Base-by-base conservation (phyloP, 2,329 filamentous ascomycete species). In the Diplodia seriata region DNA sequence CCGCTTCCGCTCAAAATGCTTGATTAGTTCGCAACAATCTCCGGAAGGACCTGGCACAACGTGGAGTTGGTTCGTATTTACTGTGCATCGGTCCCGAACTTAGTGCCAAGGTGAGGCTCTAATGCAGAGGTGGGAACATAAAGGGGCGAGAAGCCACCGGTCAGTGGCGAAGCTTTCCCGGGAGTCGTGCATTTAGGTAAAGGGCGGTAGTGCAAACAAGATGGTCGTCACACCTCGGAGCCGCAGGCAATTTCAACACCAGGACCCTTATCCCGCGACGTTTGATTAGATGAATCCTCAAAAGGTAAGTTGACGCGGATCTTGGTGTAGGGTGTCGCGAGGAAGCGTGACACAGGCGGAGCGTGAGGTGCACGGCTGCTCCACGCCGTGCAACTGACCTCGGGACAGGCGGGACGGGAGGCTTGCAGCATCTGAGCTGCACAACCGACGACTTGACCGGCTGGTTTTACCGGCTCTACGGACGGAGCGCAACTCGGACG, bases 31-130 rank as follows among this genome's bases (percentile, higher is more conserved):
- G 20, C 4, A 12, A 3, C 11, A 63, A 63, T 63, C 31, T 63
- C 59, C 43, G 15, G 31, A 51, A 63, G 59, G 59, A 63, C 59
- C 59, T 63, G 29, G 31, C 18, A 63, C 59, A 23, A 43, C 59
- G 36, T 38, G 11, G 9, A 26, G 43, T 51, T 2, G n/a, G 23
- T n/a, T 51, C 59, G 57, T 63, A 51, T 51, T 51, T 4, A n/a
- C 31, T 63, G 23, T 62, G 18, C 57, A 11, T 50, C 57, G 6
- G 9, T 40, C 23, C 20, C 57, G 49, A 23, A 50, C 18, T 12
- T 29, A 62, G 29, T 29, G 11, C 20, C 4, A 26, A n/a, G 15
- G 20, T 18, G 40, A 15, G n/a, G 29, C 26, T 26, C 6, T 7
- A 14, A n/a, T 29, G 14, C 31, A 29, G 26, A 26, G 15, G 3